Percentiles rank a stretch among this genome's conserved stretches.
Evolutionary conservation across 106 monocot genomes (phyloP).

Genomic region (Chionographis japonica): DNA sequence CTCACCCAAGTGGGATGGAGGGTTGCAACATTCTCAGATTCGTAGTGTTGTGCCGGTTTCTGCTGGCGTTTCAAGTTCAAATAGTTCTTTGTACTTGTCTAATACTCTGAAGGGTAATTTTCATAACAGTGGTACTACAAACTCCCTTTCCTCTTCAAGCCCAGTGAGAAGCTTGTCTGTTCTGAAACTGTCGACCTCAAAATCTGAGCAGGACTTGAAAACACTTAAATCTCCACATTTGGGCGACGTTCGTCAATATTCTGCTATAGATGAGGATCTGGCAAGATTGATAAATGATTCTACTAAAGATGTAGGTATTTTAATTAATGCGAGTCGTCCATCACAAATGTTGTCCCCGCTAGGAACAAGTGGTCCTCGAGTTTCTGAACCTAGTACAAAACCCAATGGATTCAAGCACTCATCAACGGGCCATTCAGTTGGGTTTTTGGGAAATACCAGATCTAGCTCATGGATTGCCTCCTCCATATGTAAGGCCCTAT

Average conservation of each 20-base stretch:
- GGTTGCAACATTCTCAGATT: conserved; percentile 32
- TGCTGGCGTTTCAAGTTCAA: conserved; percentile 19
- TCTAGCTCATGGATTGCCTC: conserved; percentile 13
- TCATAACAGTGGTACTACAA: conserved; percentile 9
- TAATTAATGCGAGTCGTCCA: conserved; percentile 18
- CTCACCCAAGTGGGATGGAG: conserved; percentile 42
- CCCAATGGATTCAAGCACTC: conserved; percentile 19
- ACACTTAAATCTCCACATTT: conserved; percentile 38
- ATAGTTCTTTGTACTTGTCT: conserved; percentile 21
- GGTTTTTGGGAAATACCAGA: conserved; percentile 14
- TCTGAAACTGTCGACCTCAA: conserved; percentile 42
- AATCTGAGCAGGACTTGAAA: conserved; percentile 61
- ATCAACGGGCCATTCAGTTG: conserved; percentile 16
- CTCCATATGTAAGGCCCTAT: conserved; percentile 20
- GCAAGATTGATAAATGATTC: conserved; percentile 19
- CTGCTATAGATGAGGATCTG: conserved; percentile 33
- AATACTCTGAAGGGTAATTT: conserved; percentile 41
- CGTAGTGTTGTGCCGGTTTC: conserved; percentile 25
- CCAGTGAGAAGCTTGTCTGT: conserved; percentile 31
- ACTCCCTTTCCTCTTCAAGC: conserved; percentile 37
- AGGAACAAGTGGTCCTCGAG: conserved; percentile 11
- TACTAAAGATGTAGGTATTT: conserved; percentile 26
- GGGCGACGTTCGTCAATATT: conserved; percentile 29
- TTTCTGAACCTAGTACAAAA: conserved; percentile 10
- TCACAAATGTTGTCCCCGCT: conserved; percentile 27